Evolutionary conservation across 2,329 filamentous ascomycete species (phyloP), one percentile per base, ranked within the genome.

Genomic region (Sporothrix mexicana): DNA sequence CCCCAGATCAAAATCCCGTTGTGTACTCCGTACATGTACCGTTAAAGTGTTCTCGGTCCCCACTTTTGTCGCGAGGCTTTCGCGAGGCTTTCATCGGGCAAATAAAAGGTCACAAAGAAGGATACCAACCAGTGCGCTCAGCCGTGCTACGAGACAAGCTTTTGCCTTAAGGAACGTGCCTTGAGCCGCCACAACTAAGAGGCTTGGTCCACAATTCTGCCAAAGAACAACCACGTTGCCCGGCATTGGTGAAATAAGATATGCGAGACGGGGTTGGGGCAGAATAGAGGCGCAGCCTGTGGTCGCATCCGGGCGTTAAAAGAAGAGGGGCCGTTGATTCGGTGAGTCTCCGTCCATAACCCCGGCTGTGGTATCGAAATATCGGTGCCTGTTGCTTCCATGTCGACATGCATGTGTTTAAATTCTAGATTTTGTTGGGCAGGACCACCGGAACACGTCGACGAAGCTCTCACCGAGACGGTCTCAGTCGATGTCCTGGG

Each of bases 61-160:
- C 36, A 64, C n/a, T 64, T 2, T 64, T 10, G 9, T 64, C 36
- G 36, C 23, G 36, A 64, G 36, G 41, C 59, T 64, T 45, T 23
- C 59, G 13, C 59, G 36, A 64, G 59, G 59, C 59, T 64, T 23
- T 64, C 59, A 13, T 45, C 36, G 45, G 59, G 59, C 8, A 45
- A 36, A 64, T 20, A 5, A 20, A 2, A 13, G 30, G 30, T 10
- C 7, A 10, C 4, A 51, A 17, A 15, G 51, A 25, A 25, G 13
- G 7, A 4, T 55, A 55, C 17, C n/a, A 23, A 10, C 17, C 9
- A 36, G 36, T 36, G 45, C 59, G 59, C 59, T 20, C 9, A 45
- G 41, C 59, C 59, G 6, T n/a, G 17, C 59, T 45, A 20, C 41
- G 3, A 23, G 36, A 20, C 59, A 64, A 45, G n/a, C 30, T 20